Conservation (phyloP, 73 alveolate species). For the Paramecium sonneborni region DNA sequence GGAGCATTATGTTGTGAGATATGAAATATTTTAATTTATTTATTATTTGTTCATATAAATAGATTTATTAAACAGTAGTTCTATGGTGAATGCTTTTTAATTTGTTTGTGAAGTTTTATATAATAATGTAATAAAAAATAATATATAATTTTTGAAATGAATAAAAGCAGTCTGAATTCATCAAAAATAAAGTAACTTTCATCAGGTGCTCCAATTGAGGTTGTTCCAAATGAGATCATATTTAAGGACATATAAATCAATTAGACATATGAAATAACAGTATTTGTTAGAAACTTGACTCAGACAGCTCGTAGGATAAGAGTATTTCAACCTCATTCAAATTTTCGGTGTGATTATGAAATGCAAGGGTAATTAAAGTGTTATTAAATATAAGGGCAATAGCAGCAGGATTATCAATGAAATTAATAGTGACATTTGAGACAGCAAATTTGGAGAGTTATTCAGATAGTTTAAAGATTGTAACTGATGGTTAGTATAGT, state of each 20-base stretch:
- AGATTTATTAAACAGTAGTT: too few species aligned
- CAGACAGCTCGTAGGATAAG: constrained; percentile 89
- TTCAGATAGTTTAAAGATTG: constrained; percentile 87
- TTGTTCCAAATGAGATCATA: constrained; percentile 88
- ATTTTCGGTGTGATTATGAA: constrained; percentile 83
- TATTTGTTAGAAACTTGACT: constrained; percentile 90
- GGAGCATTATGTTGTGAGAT: too few species aligned
- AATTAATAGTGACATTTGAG: constrained; percentile 92
- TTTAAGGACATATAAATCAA: constrained; percentile 93
- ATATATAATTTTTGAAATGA: neutral
- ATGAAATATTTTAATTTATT: neutral
- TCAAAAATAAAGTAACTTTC: constrained; percentile 57
- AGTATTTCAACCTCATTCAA: constrained; percentile 91
- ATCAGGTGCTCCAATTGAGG: constrained; percentile 80
- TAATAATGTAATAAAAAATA: neutral
- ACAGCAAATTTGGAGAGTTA: constrained; percentile 92
- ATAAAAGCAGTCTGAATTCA: constrained; percentile 6
- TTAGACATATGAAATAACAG: constrained; percentile 94
- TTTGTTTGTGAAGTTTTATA: neutral
- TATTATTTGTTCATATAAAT: neutral
- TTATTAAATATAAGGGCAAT: constrained; percentile 70
- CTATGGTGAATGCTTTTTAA: neutral
- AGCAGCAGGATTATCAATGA: constrained; percentile 95
- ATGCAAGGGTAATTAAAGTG: constrained; percentile 57
- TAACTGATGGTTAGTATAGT: constrained; percentile 85